Base-by-base conservation (phyloP, 768 basidiomycete genomes). In the Podaxis pistillaris region DNA sequence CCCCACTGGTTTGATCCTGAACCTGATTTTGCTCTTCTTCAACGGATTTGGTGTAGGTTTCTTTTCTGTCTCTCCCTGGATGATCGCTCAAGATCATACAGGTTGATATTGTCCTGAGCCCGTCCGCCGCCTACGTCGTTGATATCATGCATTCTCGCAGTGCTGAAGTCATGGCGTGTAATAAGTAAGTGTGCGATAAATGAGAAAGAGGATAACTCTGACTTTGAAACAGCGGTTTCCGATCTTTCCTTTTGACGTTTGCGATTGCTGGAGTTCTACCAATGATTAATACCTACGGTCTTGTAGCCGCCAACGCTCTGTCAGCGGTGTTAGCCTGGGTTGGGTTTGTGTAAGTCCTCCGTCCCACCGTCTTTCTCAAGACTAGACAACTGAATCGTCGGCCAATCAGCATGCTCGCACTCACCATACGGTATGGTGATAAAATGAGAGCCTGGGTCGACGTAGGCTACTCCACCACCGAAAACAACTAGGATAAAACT, bases 111-210 rank as follows among this genome's bases (percentile, higher is more conserved):
- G 81, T 83, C 12, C 72, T 89, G 38, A 78, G 79, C 9, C 87
- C 87, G 0, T 74, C 75, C 13, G 76, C 83, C 8, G 77, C 88
- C 4, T 90, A 89, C 64, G 72, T 73, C 36, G 80, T 89, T 3
- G 89, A 90, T 64, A 71, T 89, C 17, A 65, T 90, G 72, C 87
- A 85, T 37, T 69, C 76, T 26, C 78, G 80, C n/a, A 89, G 88
- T 64, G 86, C 89, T 1, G 88, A 90, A 68, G 77, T 79, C 19
- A 77, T 81, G 72, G 88, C 86, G 1, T 86, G 83, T 0, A 76
- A 74, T 58, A 74, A 72, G 89, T 88, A 58, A 36, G 83, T 53
- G 7, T 9, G 22, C 4, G 6, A 11, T 51, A 19, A 19, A 46
- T 47, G 15, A 2, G 19, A 13, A 2, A 17, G 12, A 15, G 11